Evolutionary conservation across 2,329 filamentous ascomycete genomes (phyloP).

Genomic region (Tolypocladium tundrense): DNA sequence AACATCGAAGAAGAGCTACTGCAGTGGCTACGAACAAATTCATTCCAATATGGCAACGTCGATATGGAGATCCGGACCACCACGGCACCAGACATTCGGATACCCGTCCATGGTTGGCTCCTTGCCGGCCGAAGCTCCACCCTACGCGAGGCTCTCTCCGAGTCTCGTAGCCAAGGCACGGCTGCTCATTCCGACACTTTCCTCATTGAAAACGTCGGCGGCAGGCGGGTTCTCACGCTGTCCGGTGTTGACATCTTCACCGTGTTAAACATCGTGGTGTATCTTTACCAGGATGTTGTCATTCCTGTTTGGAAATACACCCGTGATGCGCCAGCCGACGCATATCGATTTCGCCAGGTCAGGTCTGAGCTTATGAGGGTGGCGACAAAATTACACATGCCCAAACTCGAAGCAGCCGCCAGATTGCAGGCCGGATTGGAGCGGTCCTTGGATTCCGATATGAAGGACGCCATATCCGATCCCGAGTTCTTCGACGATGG

Average conservation of each 20-base stretch:
- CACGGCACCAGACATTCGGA: slow-evolving; percentile 53
- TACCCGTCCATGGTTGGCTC: slow-evolving; percentile 79
- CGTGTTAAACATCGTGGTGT: slow-evolving; percentile 69
- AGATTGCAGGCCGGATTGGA: slow-evolving; percentile 61
- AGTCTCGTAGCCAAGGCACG: slow-evolving; percentile 33
- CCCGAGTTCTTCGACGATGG: slow-evolving; percentile 64
- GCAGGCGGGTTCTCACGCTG: slow-evolving; percentile 52
- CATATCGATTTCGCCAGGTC: slow-evolving; percentile 67
- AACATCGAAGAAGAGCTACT: slow-evolving; percentile 55
- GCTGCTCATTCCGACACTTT: slow-evolving; percentile 17
- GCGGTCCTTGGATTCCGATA: slow-evolving; percentile 56
- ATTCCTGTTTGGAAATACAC: slow-evolving; percentile 83
- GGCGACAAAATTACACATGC: slow-evolving; percentile 61
- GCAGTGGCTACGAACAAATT: slow-evolving; percentile 33
- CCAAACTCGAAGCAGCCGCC: slow-evolving; percentile 64
- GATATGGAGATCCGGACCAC: slow-evolving; percentile 43
- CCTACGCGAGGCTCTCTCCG: slow-evolving; percentile 51
- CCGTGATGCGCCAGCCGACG: slow-evolving; percentile 51
- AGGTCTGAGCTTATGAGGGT: slow-evolving; percentile 80
- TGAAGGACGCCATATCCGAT: slow-evolving; percentile 60
- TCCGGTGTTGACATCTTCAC: slow-evolving; percentile 64
- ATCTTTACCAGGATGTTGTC: slow-evolving; percentile 68
- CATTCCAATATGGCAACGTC: slow-evolving; percentile 27
- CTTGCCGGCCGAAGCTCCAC: slow-evolving; percentile 63
- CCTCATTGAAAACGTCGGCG: slow-evolving; percentile 27